Evolutionary conservation across 176 grass and related monocot species (phyloP).

Genomic region (Thalia dealbata): DNA sequence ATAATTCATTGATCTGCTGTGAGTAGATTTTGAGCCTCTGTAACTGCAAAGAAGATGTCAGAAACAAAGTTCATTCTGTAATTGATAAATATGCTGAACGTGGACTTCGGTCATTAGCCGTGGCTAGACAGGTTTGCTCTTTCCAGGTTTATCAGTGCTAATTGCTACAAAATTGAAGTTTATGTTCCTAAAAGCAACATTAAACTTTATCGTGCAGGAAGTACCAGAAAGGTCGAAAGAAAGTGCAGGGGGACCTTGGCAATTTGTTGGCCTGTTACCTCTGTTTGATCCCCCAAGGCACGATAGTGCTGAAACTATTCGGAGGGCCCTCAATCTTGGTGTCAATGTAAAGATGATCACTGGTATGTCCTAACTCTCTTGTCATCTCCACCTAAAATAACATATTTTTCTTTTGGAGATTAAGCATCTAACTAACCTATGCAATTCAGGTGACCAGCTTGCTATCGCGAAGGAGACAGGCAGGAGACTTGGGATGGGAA

Average conservation of each 20-base stretch:
- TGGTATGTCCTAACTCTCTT: slow-evolving; percentile 23
- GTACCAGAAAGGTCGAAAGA: slow-evolving; percentile 71
- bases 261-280: slow-evolving; percentile 70
- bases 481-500: slow-evolving; percentile 86
- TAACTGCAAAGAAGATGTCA: slow-evolving; percentile 37
- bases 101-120: slow-evolving; percentile 63
- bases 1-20: not conserved
- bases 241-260: slow-evolving; percentile 44
- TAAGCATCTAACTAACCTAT: not conserved
- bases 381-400: not conserved
- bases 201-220: slow-evolving; percentile 24
- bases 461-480: slow-evolving; percentile 98
- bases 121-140: slow-evolving; percentile 48
- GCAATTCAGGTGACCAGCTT: slow-evolving; percentile 67
- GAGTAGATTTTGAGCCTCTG: slow-evolving; percentile 58
- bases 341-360: slow-evolving; percentile 99
- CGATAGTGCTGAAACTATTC: slow-evolving; percentile 88
- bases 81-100: slow-evolving; percentile 92
- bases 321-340: slow-evolving; percentile 58
- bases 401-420: too few species aligned
- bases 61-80: slow-evolving; percentile 43
- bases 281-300: slow-evolving; percentile 81
- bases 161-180: not conserved
- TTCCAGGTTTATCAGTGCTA: not conserved
- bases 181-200: not conserved